Evolutionary conservation across 441 rosid genomes (phyloP), one percentile per base, ranked within the genome.

Genomic region (Iberis amara): DNA sequence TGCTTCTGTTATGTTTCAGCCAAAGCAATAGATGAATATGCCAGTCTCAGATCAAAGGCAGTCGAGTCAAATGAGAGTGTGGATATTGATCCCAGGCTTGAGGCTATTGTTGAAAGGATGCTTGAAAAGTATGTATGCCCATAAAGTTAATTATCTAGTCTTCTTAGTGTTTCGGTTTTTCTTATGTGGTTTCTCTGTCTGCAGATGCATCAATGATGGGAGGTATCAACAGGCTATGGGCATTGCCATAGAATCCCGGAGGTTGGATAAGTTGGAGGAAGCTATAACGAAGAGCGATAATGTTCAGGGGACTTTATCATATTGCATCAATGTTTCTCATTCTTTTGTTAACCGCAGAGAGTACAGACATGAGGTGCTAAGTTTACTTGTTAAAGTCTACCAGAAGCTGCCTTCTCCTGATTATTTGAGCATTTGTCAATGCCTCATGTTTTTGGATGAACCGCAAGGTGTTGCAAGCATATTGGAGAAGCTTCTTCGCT

Each of bases 191-290:
- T 62, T 62, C n/a, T 24, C 48, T n/a, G 3, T 12, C 14, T 44
- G 53, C 68, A 92, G 98, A 86, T 92, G 98, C 64, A 86, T 92
- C 52, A 48, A 46, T 52, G 98, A 92, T 73, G 95, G 96, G 55
- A 92, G 86, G 73, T 82, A 79, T 74, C 97, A 92, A 59, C 99
- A 88, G 68, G 97, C 99, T 38, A 86, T 92, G 90, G 99, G 99
- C 61, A 89, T 81, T 70, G 94, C 99, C 8, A 68, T 92, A 69
- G 99, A 92, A 65, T 92, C 96, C 78, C 78, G 96, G 50, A 78
- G 97, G 72, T 59, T 92, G 73, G 99, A 92, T 72, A 89, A 89
- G 75, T 87, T 92, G 47, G 87, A 92, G 78, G 97, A 92, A 68
- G 97, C 99, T 59, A 84, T 92, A 47, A 79, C 73, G 13, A 81